Percentiles rank a stretch among this genome's conserved stretches.
Evolutionary conservation across 768 basidiomycete species (phyloP).

Genomic region (Kwoniella dejecticola): DNA sequence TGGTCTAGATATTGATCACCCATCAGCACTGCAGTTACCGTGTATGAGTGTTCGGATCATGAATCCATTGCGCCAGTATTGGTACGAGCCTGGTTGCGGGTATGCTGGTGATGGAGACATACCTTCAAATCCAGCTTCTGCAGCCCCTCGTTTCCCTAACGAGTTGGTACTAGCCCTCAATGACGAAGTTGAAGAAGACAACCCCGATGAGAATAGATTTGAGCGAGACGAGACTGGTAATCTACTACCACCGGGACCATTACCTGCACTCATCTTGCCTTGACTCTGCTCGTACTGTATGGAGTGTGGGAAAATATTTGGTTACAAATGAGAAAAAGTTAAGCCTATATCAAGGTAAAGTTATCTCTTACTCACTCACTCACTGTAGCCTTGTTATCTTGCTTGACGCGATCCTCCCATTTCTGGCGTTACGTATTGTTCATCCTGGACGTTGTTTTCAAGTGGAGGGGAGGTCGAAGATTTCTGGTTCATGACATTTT

Average conservation of each 20-base stretch:
- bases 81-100: too few relatives aligned
- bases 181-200: background rate
- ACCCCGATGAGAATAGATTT: conserved; percentile 2
- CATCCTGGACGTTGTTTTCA: background rate
- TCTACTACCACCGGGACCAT: conserved; percentile 4
- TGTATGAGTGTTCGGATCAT: too few relatives aligned
- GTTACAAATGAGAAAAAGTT: too few relatives aligned
- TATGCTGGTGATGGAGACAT: too few relatives aligned
- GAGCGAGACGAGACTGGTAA: background rate
- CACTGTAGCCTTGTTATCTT: background rate
- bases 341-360: background rate
- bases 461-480: background rate
- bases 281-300: background rate
- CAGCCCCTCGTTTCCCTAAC: conserved; percentile 24
- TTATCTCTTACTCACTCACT: background rate
- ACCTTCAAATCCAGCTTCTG: conserved; percentile 27
- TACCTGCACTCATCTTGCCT: background rate
- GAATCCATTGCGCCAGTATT: too few relatives aligned
- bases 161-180: conserved; percentile 8
- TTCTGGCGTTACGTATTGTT: background rate
- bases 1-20: background rate
- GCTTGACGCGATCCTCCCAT: background rate
- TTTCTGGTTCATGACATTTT: background rate
- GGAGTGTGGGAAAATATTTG: conserved; percentile 4
- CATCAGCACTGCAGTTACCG: too few relatives aligned